Base-by-base conservation (phyloP, 768 basidiomycete species). In the Gloeopeniophorella convolvens region DNA sequence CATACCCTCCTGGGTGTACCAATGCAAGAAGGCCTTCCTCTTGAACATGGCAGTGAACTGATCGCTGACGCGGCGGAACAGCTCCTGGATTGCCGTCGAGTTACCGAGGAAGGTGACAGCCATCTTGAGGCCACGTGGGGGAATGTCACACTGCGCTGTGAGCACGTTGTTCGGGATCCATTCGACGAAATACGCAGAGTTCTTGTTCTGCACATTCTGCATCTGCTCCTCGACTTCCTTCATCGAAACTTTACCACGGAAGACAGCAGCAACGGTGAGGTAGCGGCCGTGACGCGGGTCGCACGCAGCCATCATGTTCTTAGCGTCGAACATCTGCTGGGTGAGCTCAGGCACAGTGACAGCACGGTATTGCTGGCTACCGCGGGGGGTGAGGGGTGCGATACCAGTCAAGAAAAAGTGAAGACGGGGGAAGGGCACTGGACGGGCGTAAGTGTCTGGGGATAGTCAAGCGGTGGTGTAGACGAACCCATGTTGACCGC, bases 1-100 rank as follows among this genome's bases (percentile, higher is more conserved):
- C 95, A 99, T 98, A 68, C 96, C 96, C 76, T 98, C 96, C 68
- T 95, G 91, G 30, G 94, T 98, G 71, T 97, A 97, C 94, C 94
- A 95, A 69, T 95, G 89, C 83, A 92, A 79, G 81, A 93, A 93
- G 21, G 94, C 94, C 75, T 97, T 97, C 66, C 95, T 79, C 82
- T 88, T 90, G 80, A 93, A 95, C 96, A 97, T 99, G 70, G 91
- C 90, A 55, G 90, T 89, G 81, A 99, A 98, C 68, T 97, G 93
- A 67, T 95, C 92, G 59, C 84, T 87, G 66, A 98, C 92, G 75
- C 95, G 93, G 77, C 93, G 92, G 89, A 98, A 97, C 60, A 98
- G 77, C 68, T 95, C 92, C 70, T 96, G 94, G 67, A 97, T 95
- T 51, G 89, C 87, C 30, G 94, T 97, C 34, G 89, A 92, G 78